phyloP scores from a whole-genome alignment of 306 rosid species.

The Begonia fuchsioides region DNA sequence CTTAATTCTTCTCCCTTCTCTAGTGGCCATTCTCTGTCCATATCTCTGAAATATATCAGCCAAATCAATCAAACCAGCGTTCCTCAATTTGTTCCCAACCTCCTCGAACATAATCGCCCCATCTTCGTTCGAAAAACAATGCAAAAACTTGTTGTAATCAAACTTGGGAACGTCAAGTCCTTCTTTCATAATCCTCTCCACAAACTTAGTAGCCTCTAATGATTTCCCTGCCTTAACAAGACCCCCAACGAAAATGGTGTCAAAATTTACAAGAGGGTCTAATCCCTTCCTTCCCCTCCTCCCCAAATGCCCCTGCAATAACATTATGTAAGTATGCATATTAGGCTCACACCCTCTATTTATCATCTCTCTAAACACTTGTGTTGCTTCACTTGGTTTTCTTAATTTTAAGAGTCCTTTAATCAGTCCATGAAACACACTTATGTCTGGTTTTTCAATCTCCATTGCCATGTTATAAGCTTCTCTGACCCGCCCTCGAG shows the following conservation, averaged over 20 bases:
- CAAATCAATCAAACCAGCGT: constrained; percentile 69
- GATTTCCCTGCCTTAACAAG: constrained; percentile 29
- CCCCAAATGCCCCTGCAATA: constrained; percentile 72
- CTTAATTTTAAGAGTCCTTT: constrained; percentile 62
- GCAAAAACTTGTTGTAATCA: constrained; percentile 66
- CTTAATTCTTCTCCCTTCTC: constrained; percentile 48
- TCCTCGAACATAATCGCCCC: constrained; percentile 73
- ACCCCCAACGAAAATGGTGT: constrained; percentile 75
- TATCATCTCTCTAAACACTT: constrained; percentile 70
- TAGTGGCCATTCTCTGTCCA: constrained; percentile 72
- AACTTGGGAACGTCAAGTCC: constrained; percentile 84
- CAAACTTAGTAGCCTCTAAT: constrained; percentile 61
- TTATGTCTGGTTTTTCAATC: constrained; percentile 22
- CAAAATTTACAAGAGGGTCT: constrained; percentile 61
- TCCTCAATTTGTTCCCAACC: constrained; percentile 57
- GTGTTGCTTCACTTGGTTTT: constrained; percentile 61
- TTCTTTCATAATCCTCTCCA: constrained; percentile 53
- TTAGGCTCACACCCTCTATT: too few species aligned
- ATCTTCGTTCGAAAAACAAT: constrained; percentile 63
- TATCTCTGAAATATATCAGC: constrained; percentile 73
- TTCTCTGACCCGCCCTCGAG: constrained; percentile 36
- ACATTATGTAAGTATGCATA: too few species aligned
- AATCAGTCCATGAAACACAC: constrained; percentile 52
- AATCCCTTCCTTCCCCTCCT: constrained; percentile 46
- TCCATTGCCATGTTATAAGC: constrained; percentile 24